These are phyloP conservation scores for Orychophragmus violaceus DNA, from an alignment of 345 rosid genomes.

Conservation along the genomic window DNA sequence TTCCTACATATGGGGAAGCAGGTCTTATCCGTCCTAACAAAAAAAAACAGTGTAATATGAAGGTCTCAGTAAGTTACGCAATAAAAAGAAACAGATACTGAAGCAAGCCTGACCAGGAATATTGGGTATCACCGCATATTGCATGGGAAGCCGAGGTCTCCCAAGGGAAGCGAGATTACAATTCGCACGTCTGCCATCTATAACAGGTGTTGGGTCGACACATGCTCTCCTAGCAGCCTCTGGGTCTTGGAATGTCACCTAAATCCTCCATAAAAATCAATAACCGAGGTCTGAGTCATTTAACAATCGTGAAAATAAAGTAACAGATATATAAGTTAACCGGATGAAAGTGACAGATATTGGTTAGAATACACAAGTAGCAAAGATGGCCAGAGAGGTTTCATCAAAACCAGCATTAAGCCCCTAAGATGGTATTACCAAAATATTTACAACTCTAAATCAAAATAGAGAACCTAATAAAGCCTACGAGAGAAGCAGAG, in stretches of 20 bases:
- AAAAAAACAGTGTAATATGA: neutral
- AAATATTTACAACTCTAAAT: neutral
- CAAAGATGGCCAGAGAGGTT: neutral
- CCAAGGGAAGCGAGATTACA: conserved; percentile 97
- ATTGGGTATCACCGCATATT: conserved; percentile 43
- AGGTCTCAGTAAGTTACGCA: neutral
- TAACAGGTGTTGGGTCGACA: conserved; percentile 70
- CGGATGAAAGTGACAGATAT: neutral
- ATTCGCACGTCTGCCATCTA: conserved; percentile 93
- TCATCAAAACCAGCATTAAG: neutral
- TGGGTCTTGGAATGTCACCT: conserved; percentile 97
- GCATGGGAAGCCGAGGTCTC: conserved; percentile 54
- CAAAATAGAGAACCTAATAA: neutral
- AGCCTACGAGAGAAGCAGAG: conserved; percentile 14
- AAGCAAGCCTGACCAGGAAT: conserved; percentile 31
- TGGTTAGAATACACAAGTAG: neutral
- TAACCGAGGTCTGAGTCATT: conserved; percentile 39
- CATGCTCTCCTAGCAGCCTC: conserved; percentile 96
- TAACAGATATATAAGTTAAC: neutral
- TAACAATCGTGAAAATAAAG: conserved; percentile 3
- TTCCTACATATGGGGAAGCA: conserved; percentile 46
- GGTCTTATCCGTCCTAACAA: conserved; percentile 64
- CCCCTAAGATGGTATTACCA: neutral
- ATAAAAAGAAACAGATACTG: neutral
- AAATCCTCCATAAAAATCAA: conserved; percentile 63